Evolutionary conservation across 2,329 filamentous ascomycete genomes (phyloP), one percentile per base, ranked within the genome.

Genomic region (Sphaerulina musiva): DNA sequence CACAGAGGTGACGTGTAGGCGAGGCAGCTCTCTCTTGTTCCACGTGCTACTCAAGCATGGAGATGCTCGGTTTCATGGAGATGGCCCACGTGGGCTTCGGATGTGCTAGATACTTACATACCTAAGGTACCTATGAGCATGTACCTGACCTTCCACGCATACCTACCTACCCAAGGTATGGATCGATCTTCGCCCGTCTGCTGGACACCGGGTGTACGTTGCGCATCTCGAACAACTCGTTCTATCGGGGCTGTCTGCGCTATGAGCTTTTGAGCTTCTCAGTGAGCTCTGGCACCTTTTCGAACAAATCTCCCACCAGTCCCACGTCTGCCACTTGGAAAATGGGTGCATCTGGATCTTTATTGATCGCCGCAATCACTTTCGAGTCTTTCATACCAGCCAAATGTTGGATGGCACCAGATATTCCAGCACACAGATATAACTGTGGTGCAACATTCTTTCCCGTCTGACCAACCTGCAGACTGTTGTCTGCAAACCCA

Each of bases 311-410:
- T 40, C 91, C 92, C 4, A 98, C 92, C 49, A 98, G 77, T 10
- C 93, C 93, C 51, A 97, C 90, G 73, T 98, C 93, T 4, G 93
- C 93, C 55, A 98, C 84, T 74, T 98, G 93, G 80, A 98, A 98
- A 65, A 98, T 98, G 31, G 93, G 93, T 54, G 93, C 93, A 73
- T 98, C 93, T 4, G 84, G 78, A 69, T 98, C 93, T 78, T 98
- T 98, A 80, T 98, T 98, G 69, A 98, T 97, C 11, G 89, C 89
- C 20, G 92, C 93, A 75, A 98, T 98, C 55, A 98, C 93, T 78
- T 98, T 98, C 78, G 90, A 96, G 70, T 98, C 93, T 81, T 98
- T 98, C 93, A 98, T 98, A 69, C 93, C 93, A 32, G 93, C 93
- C 74, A 98, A 74, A 78, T 98, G 93, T 76, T 98, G 93, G 64